Evolutionary conservation across 1,284 basidiomycete genomes (phyloP).

Genomic region (Rhodotorula sp.): DNA sequence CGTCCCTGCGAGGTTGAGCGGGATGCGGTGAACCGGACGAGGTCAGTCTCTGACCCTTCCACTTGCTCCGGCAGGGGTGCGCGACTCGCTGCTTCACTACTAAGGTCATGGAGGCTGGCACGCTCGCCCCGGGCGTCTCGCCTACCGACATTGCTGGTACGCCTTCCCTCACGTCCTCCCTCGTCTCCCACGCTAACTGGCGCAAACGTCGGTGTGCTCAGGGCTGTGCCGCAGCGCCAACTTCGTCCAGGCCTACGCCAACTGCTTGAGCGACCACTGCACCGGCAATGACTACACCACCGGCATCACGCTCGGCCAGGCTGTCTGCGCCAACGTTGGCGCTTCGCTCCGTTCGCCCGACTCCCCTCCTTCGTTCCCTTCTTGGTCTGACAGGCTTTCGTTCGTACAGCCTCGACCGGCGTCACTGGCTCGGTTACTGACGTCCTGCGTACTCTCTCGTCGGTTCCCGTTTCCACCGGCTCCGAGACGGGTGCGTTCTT

Average conservation of each 20-base stretch:
- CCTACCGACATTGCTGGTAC: constrained; percentile 15
- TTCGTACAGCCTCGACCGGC: constrained; percentile 1
- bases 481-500: neutral
- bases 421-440: constrained; percentile 8
- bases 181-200: neutral
- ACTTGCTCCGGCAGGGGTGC: constrained; percentile 2
- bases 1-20: neutral
- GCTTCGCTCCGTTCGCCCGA: constrained; percentile 3
- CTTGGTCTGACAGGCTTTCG: no score
- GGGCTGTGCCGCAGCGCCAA: constrained; percentile 11
- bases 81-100: constrained; percentile 23
- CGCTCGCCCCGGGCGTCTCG: constrained; percentile 21
- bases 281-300: constrained; percentile 7
- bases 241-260: constrained; percentile 25
- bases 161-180: neutral
- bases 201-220: neutral
- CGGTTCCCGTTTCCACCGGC: constrained; percentile 14
- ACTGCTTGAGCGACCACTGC: constrained; percentile 18
- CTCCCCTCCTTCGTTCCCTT: no score
- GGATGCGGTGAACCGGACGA: no score
- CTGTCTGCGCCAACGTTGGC: constrained; percentile 30
- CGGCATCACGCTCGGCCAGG: constrained; percentile 18
- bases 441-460: constrained; percentile 12
- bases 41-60: neutral
- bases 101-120: constrained; percentile 23